These are phyloP conservation scores for Talaromyces sp. DNA, from an alignment of 2,329 filamentous ascomycete genomes.

Conservation along the genomic window DNA sequence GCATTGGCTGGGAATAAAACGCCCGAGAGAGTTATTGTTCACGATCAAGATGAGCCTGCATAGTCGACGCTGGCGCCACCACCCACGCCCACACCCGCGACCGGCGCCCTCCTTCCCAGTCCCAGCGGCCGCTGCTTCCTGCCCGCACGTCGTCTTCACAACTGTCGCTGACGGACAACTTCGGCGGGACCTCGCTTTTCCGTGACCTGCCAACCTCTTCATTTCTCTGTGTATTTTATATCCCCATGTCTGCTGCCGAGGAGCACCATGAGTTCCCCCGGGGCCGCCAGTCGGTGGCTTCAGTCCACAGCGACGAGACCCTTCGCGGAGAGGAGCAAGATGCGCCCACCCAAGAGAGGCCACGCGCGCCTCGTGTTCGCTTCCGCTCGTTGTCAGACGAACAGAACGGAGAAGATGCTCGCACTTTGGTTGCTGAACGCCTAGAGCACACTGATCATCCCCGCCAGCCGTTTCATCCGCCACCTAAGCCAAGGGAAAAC, in stretches of 20 bases:
- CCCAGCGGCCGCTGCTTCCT: not conserved
- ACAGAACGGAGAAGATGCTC: slow-evolving; percentile 1
- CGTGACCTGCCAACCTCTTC: not conserved
- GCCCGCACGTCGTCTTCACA: not conserved
- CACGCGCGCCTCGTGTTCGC: slow-evolving; percentile 1
- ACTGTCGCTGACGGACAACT: not conserved
- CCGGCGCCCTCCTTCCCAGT: not conserved
- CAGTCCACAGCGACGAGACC: slow-evolving; percentile 11
- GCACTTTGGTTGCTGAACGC: slow-evolving; percentile 2
- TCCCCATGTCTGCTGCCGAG: slow-evolving; percentile 5
- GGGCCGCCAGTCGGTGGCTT: slow-evolving; percentile 5
- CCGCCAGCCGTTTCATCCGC: slow-evolving; percentile 6
- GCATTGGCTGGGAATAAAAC: slow-evolving; percentile 9
- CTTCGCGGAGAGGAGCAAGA: slow-evolving; percentile 5
- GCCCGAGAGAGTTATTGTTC: not conserved
- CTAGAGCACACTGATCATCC: slow-evolving; percentile 6
- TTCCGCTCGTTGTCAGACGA: slow-evolving; percentile 6
- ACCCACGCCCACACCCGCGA: not conserved
- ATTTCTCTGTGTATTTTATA: not conserved
- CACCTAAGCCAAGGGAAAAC: not conserved
- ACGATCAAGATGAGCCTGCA: not conserved
- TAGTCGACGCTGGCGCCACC: slow-evolving; percentile 1
- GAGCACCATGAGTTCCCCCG: slow-evolving; percentile 10
- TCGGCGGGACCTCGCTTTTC: not conserved
- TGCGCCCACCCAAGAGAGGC: not conserved